phyloP scores from a whole-genome alignment of 495 filamentous ascomycete genomes.

The Podospora tetraspora region DNA sequence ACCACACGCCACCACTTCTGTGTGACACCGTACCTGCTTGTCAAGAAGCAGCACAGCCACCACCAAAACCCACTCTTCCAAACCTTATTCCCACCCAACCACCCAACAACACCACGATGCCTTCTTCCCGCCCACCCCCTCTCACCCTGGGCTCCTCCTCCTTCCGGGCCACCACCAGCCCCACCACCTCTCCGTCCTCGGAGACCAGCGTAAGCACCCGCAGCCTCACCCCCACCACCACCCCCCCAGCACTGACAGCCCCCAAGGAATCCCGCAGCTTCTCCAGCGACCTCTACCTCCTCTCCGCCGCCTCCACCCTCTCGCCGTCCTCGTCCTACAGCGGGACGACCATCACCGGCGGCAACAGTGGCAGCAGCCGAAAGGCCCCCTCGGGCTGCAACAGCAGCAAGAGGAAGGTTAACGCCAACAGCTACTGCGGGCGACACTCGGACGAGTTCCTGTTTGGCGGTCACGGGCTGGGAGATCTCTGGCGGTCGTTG shows the following conservation, averaged over 20 bases:
- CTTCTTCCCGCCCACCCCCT: conserved; percentile 15
- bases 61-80: not conserved
- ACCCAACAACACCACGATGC: conserved; percentile 6
- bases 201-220: conserved; percentile 3
- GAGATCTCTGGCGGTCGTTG: conserved; percentile 27
- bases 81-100: not conserved
- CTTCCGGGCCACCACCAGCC: conserved; percentile 5
- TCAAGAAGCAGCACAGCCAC: not conserved
- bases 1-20: not conserved
- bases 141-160: conserved; percentile 13
- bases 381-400: not conserved
- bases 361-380: conserved; percentile 12
- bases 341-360: conserved; percentile 4
- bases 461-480: conserved; percentile 25
- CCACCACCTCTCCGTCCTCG: not conserved
- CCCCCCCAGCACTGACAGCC: not conserved
- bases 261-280: conserved; percentile 8
- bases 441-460: conserved; percentile 32
- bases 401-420: conserved; percentile 20
- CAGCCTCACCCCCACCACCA: not conserved
- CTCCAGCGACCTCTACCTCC: conserved; percentile 14
- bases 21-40: not conserved
- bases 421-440: conserved; percentile 35
- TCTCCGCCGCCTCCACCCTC: not conserved
- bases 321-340: not conserved